A percentile compares a stretch with the other conserved stretches of the same genome.
Conservation (phyloP, 371 early-diverging fungal species). For the Blakeslea trispora region DNA sequence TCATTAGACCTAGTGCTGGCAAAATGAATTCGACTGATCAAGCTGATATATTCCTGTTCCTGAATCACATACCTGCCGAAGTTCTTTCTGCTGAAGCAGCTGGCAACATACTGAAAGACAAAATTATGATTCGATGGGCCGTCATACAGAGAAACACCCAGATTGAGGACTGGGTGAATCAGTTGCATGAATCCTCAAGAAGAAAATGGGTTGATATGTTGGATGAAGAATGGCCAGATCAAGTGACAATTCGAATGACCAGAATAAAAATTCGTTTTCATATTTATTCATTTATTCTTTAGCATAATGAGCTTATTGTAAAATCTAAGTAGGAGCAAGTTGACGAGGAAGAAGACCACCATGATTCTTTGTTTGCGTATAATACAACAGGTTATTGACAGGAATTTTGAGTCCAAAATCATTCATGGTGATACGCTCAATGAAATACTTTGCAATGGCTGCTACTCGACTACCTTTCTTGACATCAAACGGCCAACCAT, state of each 20-base stretch:
- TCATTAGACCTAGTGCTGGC: conserved; percentile 50
- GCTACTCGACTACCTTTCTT: conserved; percentile 33
- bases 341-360: conserved; percentile 2
- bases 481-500: conserved; percentile 31
- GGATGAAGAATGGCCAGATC: conserved; percentile 46
- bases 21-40: conserved; percentile 31
- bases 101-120: conserved; percentile 29
- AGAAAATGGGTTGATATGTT: conserved; percentile 51
- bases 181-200: conserved; percentile 32
- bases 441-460: conserved; percentile 22
- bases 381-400: conserved; percentile 26
- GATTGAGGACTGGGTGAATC: conserved; percentile 37
- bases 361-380: conserved; percentile 17
- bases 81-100: conserved; percentile 1
- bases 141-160: conserved; percentile 39
- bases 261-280: conserved; percentile 43
- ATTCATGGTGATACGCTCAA: conserved; percentile 40
- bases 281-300: background rate
- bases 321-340: background rate
- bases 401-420: conserved; percentile 24
- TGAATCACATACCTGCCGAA: conserved; percentile 40
- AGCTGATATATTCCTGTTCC: conserved; percentile 39
- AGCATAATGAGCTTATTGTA: too few species aligned
- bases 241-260: conserved; percentile 46
- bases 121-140: conserved; percentile 48